Conservation (phyloP, 129 eudicot species). For the Flaveria bidentis region DNA sequence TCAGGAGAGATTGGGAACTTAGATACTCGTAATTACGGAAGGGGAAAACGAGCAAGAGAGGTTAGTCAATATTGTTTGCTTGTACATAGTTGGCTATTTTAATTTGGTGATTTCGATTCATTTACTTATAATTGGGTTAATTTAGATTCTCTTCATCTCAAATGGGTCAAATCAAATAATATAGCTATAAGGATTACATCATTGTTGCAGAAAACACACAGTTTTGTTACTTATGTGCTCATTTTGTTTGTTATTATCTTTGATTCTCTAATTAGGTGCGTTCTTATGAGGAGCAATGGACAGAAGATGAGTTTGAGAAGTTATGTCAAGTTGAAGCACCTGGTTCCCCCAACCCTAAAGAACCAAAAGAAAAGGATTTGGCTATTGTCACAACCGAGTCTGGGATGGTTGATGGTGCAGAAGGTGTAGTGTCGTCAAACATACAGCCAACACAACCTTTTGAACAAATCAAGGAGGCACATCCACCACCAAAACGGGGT, state of each 20-base stretch:
- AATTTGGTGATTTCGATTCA: not conserved
- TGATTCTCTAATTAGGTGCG: constrained; percentile 66
- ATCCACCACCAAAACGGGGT: constrained; percentile 75
- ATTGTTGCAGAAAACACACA: not conserved
- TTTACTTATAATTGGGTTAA: not conserved
- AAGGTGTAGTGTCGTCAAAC: constrained; percentile 29
- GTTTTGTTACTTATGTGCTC: constrained; percentile 14
- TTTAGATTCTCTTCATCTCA: not conserved
- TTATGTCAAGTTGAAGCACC: constrained; percentile 80
- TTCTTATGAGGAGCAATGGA: constrained; percentile 99
- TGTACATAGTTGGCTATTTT: not conserved
- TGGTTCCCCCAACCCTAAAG: constrained; percentile 53
- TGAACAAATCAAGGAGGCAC: constrained; percentile 45
- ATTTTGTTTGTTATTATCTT: not conserved
- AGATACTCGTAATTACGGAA: constrained; percentile 89
- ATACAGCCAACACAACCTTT: constrained; percentile 32
- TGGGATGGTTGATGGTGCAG: constrained; percentile 37
- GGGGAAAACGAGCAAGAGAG: constrained; percentile 99
- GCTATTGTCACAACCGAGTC: constrained; percentile 33
- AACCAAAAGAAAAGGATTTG: constrained; percentile 45
- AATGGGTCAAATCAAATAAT: not conserved
- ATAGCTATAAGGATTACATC: not conserved
- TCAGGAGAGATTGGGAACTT: constrained; percentile 75
- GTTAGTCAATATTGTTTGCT: constrained; percentile 42
- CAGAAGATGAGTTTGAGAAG: constrained; percentile 93